Conservation (phyloP, 805 yeast genomes). For the Lipomyces yamadae region DNA sequence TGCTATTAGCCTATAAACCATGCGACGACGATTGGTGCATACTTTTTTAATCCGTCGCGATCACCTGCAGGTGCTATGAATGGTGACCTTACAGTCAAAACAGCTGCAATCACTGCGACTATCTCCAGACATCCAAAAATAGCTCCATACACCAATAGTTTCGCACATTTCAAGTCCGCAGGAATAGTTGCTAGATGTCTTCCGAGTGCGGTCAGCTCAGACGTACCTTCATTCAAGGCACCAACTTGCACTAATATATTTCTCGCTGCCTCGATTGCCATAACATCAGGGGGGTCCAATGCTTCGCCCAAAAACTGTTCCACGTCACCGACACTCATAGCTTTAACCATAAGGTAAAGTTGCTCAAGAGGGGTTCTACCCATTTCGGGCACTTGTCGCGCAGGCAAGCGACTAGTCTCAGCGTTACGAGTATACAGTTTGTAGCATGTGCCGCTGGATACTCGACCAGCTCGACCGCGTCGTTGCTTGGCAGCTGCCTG, state of each 20-base stretch:
- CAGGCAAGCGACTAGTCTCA: constrained; percentile 60
- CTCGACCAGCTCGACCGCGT: constrained; percentile 98
- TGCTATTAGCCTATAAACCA: constrained; percentile 3
- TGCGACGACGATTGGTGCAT: constrained; percentile 25
- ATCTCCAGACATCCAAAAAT: constrained; percentile 80
- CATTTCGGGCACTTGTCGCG: constrained; percentile 87
- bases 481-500: constrained; percentile 88
- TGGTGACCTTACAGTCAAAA: constrained; percentile 74
- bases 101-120: constrained; percentile 80
- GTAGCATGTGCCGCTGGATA: constrained; percentile 78
- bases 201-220: constrained; percentile 74
- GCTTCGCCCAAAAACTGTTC: constrained; percentile 71
- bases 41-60: constrained; percentile 63
- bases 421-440: constrained; percentile 73
- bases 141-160: constrained; percentile 76
- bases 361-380: constrained; percentile 82
- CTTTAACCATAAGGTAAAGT: constrained; percentile 77
- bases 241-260: constrained; percentile 69
- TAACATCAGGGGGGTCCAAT: constrained; percentile 74
- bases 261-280: constrained; percentile 58
- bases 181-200: constrained; percentile 80
- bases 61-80: constrained; percentile 66
- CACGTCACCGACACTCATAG: constrained; percentile 84
- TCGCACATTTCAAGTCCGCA: constrained; percentile 81
- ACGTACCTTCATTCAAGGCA: constrained; percentile 57